A percentile compares a stretch with the other conserved stretches of the same genome.
These are phyloP conservation scores for Talaromyces wortmannii DNA, from an alignment of 495 filamentous ascomycete species.

Conservation along the genomic window DNA sequence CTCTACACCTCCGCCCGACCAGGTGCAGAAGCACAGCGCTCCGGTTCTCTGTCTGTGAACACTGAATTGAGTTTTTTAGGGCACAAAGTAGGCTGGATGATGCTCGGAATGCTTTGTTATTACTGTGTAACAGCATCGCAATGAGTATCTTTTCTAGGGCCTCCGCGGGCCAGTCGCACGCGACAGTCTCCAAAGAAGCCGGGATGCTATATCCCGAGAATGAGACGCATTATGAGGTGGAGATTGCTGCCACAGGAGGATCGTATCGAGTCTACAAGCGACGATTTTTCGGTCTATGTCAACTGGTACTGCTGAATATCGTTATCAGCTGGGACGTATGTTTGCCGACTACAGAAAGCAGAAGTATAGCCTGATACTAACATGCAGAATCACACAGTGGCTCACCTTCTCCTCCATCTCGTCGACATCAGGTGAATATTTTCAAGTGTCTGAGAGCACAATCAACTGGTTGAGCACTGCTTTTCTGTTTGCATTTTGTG, in stretches of 20 bases:
- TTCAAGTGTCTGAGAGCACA: constrained; percentile 61
- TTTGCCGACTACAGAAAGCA: constrained; percentile 8
- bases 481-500: constrained; percentile 78
- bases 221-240: not conserved
- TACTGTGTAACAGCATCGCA: not conserved
- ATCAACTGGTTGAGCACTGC: constrained; percentile 91
- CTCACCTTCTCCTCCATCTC: constrained; percentile 87
- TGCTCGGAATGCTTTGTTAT: not conserved
- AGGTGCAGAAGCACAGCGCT: too few species aligned
- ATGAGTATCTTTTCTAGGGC: not conserved
- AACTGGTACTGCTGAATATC: constrained; percentile 84
- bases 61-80: not conserved
- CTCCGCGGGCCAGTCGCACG: not conserved
- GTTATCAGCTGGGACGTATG: constrained; percentile 93
- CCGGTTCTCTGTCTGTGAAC: too few species aligned
- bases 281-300: constrained; percentile 79
- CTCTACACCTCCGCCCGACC: too few species aligned
- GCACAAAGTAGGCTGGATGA: not conserved
- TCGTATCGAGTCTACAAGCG: constrained; percentile 78
- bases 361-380: not conserved
- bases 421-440: constrained; percentile 68
- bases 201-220: not conserved
- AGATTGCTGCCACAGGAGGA: not conserved
- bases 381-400: constrained; percentile 51
- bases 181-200: not conserved